Percentiles rank a stretch among this genome's conserved stretches.
Evolutionary conservation across 2,329 filamentous ascomycete species (phyloP).

Genomic region (Fusarium siculi): DNA sequence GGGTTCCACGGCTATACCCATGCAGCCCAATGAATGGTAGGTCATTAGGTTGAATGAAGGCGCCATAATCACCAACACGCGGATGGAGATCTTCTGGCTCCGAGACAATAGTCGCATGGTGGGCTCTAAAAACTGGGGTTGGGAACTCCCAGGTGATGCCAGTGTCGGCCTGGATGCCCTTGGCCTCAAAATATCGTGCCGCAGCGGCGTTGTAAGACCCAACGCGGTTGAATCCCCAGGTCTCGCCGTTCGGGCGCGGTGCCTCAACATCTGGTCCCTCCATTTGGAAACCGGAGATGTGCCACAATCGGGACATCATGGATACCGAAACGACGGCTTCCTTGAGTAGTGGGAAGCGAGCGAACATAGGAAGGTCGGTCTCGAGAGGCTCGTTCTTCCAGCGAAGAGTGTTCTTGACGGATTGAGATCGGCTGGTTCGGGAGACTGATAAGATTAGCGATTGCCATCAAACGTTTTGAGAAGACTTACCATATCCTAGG

Average conservation of each 20-base stretch:
- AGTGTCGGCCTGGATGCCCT: background rate
- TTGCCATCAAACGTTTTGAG: background rate
- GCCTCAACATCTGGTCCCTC: background rate
- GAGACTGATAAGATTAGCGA: background rate
- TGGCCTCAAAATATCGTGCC: background rate
- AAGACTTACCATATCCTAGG: background rate
- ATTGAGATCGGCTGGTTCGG: background rate
- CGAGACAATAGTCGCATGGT: background rate
- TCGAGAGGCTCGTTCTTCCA: background rate
- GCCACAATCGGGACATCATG: background rate
- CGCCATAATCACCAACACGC: accelerated
- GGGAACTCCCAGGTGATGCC: background rate
- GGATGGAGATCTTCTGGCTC: background rate
- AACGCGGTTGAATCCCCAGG: background rate
- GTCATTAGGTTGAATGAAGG: background rate
- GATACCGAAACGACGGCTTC: background rate
- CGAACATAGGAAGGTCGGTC: background rate
- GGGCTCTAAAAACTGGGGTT: background rate
- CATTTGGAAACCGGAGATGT: background rate
- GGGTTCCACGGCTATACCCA: background rate
- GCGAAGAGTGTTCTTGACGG: background rate
- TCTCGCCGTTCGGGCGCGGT: background rate
- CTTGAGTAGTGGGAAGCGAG: background rate
- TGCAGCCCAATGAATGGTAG: background rate
- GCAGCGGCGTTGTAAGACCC: background rate